phyloP scores from a whole-genome alignment of 2,329 filamentous ascomycete species.

The Bipolaris victoriae region DNA sequence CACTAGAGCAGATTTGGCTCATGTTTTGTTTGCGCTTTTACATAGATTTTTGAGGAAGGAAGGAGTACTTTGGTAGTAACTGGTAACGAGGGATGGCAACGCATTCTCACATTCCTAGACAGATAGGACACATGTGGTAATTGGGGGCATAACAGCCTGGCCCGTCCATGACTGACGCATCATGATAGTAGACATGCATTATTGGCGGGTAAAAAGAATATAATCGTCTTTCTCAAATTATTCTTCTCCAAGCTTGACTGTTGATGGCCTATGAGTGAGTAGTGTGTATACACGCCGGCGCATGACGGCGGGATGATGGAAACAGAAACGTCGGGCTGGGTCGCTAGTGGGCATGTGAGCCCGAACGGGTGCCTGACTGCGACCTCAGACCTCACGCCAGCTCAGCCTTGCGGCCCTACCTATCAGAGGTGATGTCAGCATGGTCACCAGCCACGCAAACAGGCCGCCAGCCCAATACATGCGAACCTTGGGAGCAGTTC shows the following conservation, averaged over 20 bases:
- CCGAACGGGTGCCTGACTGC: constrained; percentile 19
- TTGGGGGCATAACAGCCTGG: constrained; percentile 25
- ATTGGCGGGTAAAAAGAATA: constrained; percentile 13
- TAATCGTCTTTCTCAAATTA: constrained; percentile 17
- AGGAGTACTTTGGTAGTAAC: constrained; percentile 27
- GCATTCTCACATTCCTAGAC: constrained; percentile 36
- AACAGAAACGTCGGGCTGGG: background rate
- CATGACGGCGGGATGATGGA: background rate
- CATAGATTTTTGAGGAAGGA: constrained; percentile 34
- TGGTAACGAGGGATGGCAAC: constrained; percentile 25
- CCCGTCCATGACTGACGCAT: constrained; percentile 25
- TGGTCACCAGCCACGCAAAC: constrained; percentile 15
- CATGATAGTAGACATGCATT: constrained; percentile 36
- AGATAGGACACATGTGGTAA: constrained; percentile 12
- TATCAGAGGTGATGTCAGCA: constrained; percentile 26
- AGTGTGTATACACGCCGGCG: background rate
- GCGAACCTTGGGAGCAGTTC: constrained; percentile 18
- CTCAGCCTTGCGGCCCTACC: constrained; percentile 22
- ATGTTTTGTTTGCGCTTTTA: constrained; percentile 23
- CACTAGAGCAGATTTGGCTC: constrained; percentile 55
- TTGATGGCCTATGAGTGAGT: background rate
- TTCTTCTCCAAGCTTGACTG: constrained; percentile 9
- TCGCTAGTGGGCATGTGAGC: background rate
- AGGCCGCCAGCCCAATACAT: constrained; percentile 24
- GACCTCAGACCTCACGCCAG: constrained; percentile 20